Evolutionary conservation across 1,284 basidiomycete genomes (phyloP), one percentile per base, ranked within the genome.

Genomic region (Puccinia horiana): DNA sequence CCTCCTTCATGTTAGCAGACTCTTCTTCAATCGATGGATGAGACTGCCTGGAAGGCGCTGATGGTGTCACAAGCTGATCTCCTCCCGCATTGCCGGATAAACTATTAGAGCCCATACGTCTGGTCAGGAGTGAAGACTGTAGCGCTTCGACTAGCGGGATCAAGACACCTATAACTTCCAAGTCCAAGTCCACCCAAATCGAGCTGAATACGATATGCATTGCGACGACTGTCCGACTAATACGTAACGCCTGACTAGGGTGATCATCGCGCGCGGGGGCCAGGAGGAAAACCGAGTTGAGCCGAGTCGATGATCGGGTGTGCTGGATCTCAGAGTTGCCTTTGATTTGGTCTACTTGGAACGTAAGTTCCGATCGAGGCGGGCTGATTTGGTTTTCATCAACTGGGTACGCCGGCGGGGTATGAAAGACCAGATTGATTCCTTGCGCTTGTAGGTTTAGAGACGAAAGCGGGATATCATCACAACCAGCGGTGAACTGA

Each of bases 221-320:
- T 11, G 42, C 23, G 26, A 44, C 56, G 42, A 32, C 52, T 23
- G 35, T 76, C 6, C n/a, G 74, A 8, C 14, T 40, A 12, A 76
- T 63, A 63, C 35, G 63, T 26, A 76, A 16, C 9, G 74, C 74
- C 11, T 54, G 74, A 40, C 54, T 23, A 61, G 56, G 54, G 44
- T 58, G 65, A 3, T 69, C 54, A 44, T 76, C 74, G 54, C 74
- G 74, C 4, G 58, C 74, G n/a, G 74, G 74, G n/a, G 54, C 74
- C 37, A 76, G 29, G 40, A 76, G 58, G 35, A 76, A 76, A 6
- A 26, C 54, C 6, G 54, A 63, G 2, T 61, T 58, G n/a, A 29
- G n/a, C 4, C 14, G 11, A 26, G 52, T 76, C 29, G 74, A n/a
- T 35, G 52, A 35, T 29, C 40, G 32, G n/a, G 42, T 40, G 40